Base-by-base conservation (phyloP, 495 filamentous ascomycete genomes). In the Aspergillus wentii region DNA sequence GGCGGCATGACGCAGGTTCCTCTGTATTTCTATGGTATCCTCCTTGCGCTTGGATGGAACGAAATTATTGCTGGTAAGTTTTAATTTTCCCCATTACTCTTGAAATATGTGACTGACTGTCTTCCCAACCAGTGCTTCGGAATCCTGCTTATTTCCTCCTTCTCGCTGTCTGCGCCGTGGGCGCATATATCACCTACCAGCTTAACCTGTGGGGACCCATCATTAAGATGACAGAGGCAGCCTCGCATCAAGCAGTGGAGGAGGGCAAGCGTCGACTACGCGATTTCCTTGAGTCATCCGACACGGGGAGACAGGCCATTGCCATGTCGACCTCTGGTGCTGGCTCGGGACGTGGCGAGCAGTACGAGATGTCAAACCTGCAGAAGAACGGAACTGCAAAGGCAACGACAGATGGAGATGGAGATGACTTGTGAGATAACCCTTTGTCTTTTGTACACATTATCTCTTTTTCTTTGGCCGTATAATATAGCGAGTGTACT, bases 151-250 rank as follows among this genome's bases (percentile, higher is more conserved):
- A 95, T 58, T 96, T 96, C 71, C 67, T 96, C 53, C 76, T 96
- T 50, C 64, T 98, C 13, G 76, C 95, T 44, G 60, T 95, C 17
- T 62, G 81, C 17, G 83, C 73, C 19, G 74, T 81, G 15, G 86
- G 75, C 17, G 83, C 81, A 10, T 98, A 97, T 51, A 70, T 96
- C 16, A 89, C 90, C 14, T 95, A 91, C 57, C 86, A 76, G 19
- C 83, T 97, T 35, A 96, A 96, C 53, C 79, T 98, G 7, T 90
- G 92, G 75, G 90, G 92, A 2, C 94, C 92, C 1, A 97, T 98
- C 69, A 64, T 89, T 43, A 87, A 91, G 50, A 94, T 98, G 86
- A 79, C 78, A 35, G 86, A 92, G 51, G 92, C 92, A 13, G 94
- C 94, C 11, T 79, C 78, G 10, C 72, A 78, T 45, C 92, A 97